A percentile compares a stretch with the other conserved stretches of the same genome.
Conservation (phyloP, 192 early-diverging fungal species). For the Coemansia sp. region DNA sequence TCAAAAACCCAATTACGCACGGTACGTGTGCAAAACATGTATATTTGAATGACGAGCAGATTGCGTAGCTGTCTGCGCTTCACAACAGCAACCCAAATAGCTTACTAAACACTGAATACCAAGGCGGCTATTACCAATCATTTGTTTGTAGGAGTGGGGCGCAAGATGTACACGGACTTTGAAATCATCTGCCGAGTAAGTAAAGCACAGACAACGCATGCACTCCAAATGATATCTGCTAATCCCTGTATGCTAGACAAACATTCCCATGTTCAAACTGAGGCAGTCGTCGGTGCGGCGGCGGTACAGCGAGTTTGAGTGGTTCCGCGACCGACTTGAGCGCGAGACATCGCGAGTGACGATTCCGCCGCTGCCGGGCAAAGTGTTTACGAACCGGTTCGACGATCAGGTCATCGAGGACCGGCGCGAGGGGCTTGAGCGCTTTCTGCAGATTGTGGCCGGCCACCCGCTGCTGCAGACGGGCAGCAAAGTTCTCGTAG, state of each 20-base stretch:
- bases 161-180: conserved; percentile 92
- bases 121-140: no score
- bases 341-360: conserved; percentile 89
- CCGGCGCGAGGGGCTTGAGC: conserved; percentile 84
- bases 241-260: conserved; percentile 56
- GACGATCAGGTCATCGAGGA: conserved; percentile 94
- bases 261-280: conserved; percentile 94
- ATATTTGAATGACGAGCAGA: not conserved
- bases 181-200: conserved; percentile 80
- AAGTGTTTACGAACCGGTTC: conserved; percentile 95
- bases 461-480: conserved; percentile 98
- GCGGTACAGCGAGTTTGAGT: conserved; percentile 98
- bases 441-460: conserved; percentile 94
- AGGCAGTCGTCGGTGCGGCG: conserved; percentile 79
- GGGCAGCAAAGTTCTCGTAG: conserved; percentile 87
- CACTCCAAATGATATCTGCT: not conserved
- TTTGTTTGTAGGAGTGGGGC: conserved; percentile 1
- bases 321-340: conserved; percentile 94
- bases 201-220: not conserved
- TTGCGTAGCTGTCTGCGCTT: not conserved
- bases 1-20: conserved; percentile 84
- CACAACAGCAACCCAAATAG: not conserved
- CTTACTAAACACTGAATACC: not conserved
- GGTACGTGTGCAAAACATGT: not conserved
- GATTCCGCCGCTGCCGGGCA: conserved; percentile 93